Evolutionary conservation across 805 yeast genomes (phyloP).

Genomic region (Saturnispora hagleri): DNA sequence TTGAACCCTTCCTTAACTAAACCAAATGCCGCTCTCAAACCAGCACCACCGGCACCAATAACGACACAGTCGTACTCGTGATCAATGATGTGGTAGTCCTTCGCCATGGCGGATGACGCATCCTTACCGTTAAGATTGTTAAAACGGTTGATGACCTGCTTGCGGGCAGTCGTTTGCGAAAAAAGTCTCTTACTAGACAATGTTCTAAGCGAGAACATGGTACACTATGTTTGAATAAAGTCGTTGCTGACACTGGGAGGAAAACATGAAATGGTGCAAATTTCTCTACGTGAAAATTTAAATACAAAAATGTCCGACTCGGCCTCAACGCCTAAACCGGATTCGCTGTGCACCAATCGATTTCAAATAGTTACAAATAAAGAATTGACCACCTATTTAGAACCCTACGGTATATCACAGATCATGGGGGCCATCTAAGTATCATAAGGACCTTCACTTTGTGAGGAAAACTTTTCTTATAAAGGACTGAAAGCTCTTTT

Average conservation of each 20-base stretch:
- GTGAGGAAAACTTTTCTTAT: too few relatives aligned
- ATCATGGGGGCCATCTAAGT: too few relatives aligned
- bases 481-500: too few relatives aligned
- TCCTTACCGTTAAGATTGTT: slow-evolving; percentile 38
- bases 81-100: slow-evolving; percentile 85
- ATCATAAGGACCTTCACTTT: neutral
- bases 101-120: slow-evolving; percentile 46
- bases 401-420: neutral
- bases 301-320: slow-evolving; percentile 2
- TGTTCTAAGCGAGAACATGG: slow-evolving; percentile 10
- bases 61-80: slow-evolving; percentile 98
- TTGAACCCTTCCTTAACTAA: slow-evolving; percentile 94
- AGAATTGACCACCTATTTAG: neutral
- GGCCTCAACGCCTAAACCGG: neutral
- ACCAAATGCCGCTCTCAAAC: slow-evolving; percentile 97
- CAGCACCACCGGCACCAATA: slow-evolving; percentile 99
- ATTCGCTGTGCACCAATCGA: slow-evolving; percentile 2
- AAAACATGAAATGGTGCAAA: neutral
- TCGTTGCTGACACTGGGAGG: neutral
- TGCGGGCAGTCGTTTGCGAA: slow-evolving; percentile 20
- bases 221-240: neutral
- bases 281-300: slow-evolving; percentile 1
- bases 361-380: neutral
- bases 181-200: slow-evolving; percentile 22
- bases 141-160: slow-evolving; percentile 29